phyloP scores from a whole-genome alignment of 139 green algal species.

The Chlorella sorokiniana region DNA sequence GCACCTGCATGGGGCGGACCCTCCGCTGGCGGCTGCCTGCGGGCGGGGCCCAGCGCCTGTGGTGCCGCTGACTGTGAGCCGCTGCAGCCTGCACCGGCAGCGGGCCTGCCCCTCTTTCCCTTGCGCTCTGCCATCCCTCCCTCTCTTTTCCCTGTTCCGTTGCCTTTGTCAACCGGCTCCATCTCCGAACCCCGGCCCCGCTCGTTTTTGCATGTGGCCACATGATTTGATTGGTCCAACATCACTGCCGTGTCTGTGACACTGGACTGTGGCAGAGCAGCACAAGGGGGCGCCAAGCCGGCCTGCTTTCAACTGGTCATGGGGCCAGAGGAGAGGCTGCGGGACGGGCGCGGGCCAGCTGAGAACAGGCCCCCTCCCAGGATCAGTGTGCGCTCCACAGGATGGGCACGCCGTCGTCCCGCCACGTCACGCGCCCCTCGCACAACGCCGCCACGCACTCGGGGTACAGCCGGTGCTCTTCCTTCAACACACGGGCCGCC shows the following conservation, averaged over 20 bases:
- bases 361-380: not conserved
- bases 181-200: too few relatives aligned
- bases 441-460: slow-evolving; percentile 88
- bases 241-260: too few relatives aligned
- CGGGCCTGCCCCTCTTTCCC: not conserved
- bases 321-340: not conserved
- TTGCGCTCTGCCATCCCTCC: not conserved
- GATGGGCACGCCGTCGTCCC: slow-evolving; percentile 86
- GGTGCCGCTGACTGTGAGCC: too few relatives aligned
- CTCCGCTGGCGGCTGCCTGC: not conserved
- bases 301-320: too few relatives aligned
- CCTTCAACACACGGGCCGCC: slow-evolving; percentile 82
- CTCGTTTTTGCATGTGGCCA: too few relatives aligned
- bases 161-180: too few relatives aligned
- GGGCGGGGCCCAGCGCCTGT: not conserved
- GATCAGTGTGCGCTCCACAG: slow-evolving; percentile 49
- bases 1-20: too few relatives aligned
- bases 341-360: not conserved
- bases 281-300: too few relatives aligned
- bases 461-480: slow-evolving; percentile 92
- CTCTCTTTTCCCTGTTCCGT: too few relatives aligned
- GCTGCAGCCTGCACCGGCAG: not conserved
- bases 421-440: slow-evolving; percentile 87
- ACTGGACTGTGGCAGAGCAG: too few relatives aligned
- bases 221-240: too few relatives aligned